Conservation (phyloP, 1,284 basidiomycete genomes). For the Amylostereum areolatum region DNA sequence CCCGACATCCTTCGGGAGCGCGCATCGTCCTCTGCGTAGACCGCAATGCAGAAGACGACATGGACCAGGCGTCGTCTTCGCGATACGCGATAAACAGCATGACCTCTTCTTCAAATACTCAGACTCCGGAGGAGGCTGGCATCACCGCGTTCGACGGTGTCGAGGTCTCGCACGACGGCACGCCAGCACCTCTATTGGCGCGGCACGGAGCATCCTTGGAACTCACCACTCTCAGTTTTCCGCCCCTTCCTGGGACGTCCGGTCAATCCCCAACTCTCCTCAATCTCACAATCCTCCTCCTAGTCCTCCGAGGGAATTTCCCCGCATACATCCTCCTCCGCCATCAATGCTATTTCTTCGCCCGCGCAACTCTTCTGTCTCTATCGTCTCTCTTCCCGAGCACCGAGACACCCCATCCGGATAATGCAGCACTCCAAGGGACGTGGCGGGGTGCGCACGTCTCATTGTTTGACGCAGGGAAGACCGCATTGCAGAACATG, state of each 20-base stretch:
- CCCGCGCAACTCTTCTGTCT: slow-evolving; percentile 8
- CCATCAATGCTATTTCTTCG: slow-evolving; percentile 15
- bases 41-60: slow-evolving; percentile 9
- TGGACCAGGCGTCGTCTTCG: slow-evolving; percentile 1
- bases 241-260: neutral
- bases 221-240: slow-evolving; percentile 10
- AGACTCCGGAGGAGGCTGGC: neutral
- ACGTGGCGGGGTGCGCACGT: slow-evolving; percentile 14
- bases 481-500: slow-evolving; percentile 13
- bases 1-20: slow-evolving; percentile 6
- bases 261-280: slow-evolving; percentile 5
- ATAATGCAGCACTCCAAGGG: slow-evolving; percentile 2
- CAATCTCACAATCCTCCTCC: slow-evolving; percentile 12
- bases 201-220: slow-evolving; percentile 5
- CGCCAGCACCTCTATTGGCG: slow-evolving; percentile 6
- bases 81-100: slow-evolving; percentile 2
- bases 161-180: slow-evolving; percentile 13
- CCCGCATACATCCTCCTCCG: slow-evolving; percentile 12
- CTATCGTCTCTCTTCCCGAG: slow-evolving; percentile 8
- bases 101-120: neutral
- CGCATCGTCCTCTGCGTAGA: slow-evolving; percentile 11
- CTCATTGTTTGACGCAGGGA: slow-evolving; percentile 12
- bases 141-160: slow-evolving; percentile 10
- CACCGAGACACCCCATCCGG: slow-evolving; percentile 7
- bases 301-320: slow-evolving; percentile 10